Percentiles rank a stretch among this genome's conserved stretches.
Conservation (phyloP, 108 stramenopile species). For the Fragilaria crotonensis region DNA sequence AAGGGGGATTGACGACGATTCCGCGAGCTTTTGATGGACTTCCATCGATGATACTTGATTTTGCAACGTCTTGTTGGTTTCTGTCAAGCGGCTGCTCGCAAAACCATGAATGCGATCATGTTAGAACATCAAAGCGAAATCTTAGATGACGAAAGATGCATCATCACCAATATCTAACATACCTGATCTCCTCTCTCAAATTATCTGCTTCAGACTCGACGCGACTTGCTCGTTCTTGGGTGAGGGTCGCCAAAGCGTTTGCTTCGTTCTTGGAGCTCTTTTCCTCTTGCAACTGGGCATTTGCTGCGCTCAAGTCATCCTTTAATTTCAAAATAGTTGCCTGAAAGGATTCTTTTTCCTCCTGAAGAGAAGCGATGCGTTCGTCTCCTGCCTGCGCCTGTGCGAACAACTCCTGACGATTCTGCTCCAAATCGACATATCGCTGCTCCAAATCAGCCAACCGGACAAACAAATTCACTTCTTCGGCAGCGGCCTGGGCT, state of each 20-base stretch:
- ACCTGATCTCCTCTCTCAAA: constrained; percentile 71
- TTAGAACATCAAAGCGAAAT: constrained; percentile 2
- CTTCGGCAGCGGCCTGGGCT: not conserved
- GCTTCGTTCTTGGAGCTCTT: not conserved
- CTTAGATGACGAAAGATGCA: not conserved
- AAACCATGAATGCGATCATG: constrained; percentile 3
- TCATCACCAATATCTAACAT: constrained; percentile 8
- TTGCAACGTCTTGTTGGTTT: constrained; percentile 38
- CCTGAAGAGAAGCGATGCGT: not conserved
- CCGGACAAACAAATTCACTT: not conserved
- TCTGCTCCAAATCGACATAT: constrained; percentile 14
- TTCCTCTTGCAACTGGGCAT: not conserved
- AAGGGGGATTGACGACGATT: constrained; percentile 62
- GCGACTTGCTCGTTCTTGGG: constrained; percentile 36
- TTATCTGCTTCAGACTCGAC: constrained; percentile 46
- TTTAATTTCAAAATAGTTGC: not conserved
- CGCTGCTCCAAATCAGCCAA: constrained; percentile 18
- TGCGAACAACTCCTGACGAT: constrained; percentile 1
- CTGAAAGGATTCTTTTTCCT: not conserved
- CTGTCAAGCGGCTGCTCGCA: constrained; percentile 41
- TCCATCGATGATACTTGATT: constrained; percentile 39
- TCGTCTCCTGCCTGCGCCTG: not conserved
- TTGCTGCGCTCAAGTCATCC: constrained; percentile 4
- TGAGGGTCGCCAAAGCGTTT: not conserved
- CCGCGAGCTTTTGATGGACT: constrained; percentile 36